phyloP scores from a whole-genome alignment of 306 rosid genomes.

The Quercus parvula region DNA sequence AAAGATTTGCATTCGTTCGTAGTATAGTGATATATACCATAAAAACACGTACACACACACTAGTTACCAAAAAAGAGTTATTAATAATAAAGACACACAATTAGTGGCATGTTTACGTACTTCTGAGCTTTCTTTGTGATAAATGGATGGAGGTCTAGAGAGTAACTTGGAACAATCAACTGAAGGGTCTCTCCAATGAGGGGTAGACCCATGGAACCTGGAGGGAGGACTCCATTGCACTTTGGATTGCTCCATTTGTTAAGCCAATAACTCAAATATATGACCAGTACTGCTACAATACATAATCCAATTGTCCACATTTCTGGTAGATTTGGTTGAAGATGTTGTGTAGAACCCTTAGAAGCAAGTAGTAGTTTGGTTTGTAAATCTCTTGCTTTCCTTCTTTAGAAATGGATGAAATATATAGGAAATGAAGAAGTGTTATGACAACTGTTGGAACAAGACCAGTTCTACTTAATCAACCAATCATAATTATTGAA shows the following conservation, averaged over 20 bases:
- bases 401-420: no score
- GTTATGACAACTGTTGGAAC: no score
- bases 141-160: slow-evolving; percentile 43
- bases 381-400: no score
- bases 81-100: neutral
- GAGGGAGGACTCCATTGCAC: slow-evolving; percentile 2
- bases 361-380: neutral
- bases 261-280: slow-evolving; percentile 2
- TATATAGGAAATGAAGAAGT: no score
- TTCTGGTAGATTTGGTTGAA: neutral
- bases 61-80: no score
- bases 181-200: slow-evolving; percentile 35
- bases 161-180: slow-evolving; percentile 28
- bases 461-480: no score
- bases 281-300: neutral
- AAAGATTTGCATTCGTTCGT: no score
- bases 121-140: slow-evolving; percentile 30
- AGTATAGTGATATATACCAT: no score
- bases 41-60: neutral
- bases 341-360: neutral
- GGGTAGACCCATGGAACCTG: slow-evolving; percentile 31
- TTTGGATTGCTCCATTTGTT: slow-evolving; percentile 30
- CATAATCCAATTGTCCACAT: slow-evolving; percentile 13
- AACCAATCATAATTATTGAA: no score
- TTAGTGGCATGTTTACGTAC: neutral